Conservation (phyloP, 768 basidiomycete genomes). For the Suillus subluteus region DNA sequence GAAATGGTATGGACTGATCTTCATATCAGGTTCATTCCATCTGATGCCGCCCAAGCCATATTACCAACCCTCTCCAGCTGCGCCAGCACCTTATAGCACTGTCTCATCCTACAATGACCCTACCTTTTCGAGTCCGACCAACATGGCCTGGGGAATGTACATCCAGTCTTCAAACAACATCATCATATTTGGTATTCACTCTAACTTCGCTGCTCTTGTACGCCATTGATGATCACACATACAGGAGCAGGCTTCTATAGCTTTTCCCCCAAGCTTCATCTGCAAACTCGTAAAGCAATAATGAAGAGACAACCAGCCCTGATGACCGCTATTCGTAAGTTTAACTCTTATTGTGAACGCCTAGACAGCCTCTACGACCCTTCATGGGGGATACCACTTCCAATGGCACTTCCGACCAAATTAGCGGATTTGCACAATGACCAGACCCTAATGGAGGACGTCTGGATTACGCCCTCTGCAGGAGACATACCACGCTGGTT, state of each 20-base stretch:
- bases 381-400: too few species aligned
- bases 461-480: too few species aligned
- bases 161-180: slow-evolving; percentile 46
- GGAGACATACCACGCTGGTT: too few species aligned
- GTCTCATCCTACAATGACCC: slow-evolving; percentile 44
- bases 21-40: background rate
- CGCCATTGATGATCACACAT: background rate
- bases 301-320: too few species aligned
- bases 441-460: too few species aligned
- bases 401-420: too few species aligned
- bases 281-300: too few species aligned
- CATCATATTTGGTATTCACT: slow-evolving; percentile 43
- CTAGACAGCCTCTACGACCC: too few species aligned
- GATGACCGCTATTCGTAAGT: too few species aligned
- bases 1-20: slow-evolving; percentile 43
- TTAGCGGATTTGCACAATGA: too few species aligned
- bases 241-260: slow-evolving; percentile 54
- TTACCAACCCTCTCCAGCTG: slow-evolving; percentile 50
- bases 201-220: slow-evolving; percentile 14
- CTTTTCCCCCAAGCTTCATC: slow-evolving; percentile 46
- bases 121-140: slow-evolving; percentile 31
- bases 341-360: too few species aligned
- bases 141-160: slow-evolving; percentile 46
- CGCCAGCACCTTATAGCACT: slow-evolving; percentile 45
- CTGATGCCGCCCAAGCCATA: slow-evolving; percentile 41